Evolutionary conservation across 2,329 filamentous ascomycete species (phyloP), one percentile per base, ranked within the genome.

Genomic region (Penicillium aurantiogriseum): DNA sequence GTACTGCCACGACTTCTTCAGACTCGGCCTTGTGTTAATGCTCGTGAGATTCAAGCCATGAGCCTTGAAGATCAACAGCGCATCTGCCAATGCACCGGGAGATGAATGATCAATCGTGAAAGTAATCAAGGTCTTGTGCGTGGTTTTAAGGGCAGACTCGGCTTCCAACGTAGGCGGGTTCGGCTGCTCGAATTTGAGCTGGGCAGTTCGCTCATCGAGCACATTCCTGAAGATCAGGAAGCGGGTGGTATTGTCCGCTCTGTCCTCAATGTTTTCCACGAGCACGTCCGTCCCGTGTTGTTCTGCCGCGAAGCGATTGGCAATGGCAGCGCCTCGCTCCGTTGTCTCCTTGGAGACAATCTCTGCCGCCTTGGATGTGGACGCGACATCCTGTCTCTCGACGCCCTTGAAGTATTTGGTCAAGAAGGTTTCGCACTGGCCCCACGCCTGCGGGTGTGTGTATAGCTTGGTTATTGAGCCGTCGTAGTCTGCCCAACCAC

Each of bases 361-460:
- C 74, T 93, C 86, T 0, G 92, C 93, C 0, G 91, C 94, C 62
- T 86, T 87, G 65, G 89, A 92, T 6, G 94, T 99, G 29, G 89
- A 94, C 59, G 87, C 89, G 43, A 91, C 88, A 71, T 97, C 92
- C 58, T 93, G 84, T 51, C 87, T 83, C 77, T 96, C 91, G n/a
- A 88, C 81, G 44, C 85, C 85, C 65, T 86, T 87, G 60, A 96
- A 83, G 67, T 90, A 80, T 29, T 81, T 79, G 9, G 82, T 80
- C 27, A 97, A 83, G 75, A 96, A 96, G 9, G 71, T 75, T 44
- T 87, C 86, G 75, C 92, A 97, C 77, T 99, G 94, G 27, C 92
- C 92, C 81, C 94, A 96, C 29, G 92, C 94, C 76, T 99, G 94
- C 10, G 93, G 92, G 75, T 99, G 94, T 25, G 91, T 94, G 78